Evolutionary conservation across 345 rosid species (phyloP).

Genomic region (Ceriops tagal): DNA sequence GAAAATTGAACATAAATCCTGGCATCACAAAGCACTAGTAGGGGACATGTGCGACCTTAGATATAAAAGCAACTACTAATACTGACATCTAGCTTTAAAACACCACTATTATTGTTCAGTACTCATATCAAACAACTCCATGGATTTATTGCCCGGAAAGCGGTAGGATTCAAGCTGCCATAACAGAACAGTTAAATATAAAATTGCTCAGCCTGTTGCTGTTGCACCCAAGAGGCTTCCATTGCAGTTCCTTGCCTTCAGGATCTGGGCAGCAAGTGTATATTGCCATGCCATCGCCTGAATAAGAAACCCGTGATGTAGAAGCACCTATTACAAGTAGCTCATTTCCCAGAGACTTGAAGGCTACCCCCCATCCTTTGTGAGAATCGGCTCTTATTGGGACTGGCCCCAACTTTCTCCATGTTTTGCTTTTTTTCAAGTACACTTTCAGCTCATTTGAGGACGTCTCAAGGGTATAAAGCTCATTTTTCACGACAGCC

Average conservation of each 20-base stretch:
- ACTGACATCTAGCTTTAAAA: conserved; percentile 11
- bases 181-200: conserved; percentile 74
- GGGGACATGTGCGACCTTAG: neutral
- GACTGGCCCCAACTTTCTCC: conserved; percentile 71
- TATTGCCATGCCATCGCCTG: conserved; percentile 54
- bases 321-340: conserved; percentile 73
- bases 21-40: neutral
- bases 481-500: conserved; percentile 64
- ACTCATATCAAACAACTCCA: conserved; percentile 4
- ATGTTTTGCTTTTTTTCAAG: conserved; percentile 46
- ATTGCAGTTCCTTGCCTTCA: conserved; percentile 37
- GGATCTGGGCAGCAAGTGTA: conserved; percentile 61
- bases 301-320: conserved; percentile 29
- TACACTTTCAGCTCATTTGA: conserved; percentile 64
- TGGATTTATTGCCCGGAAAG: conserved; percentile 4
- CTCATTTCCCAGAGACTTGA: conserved; percentile 78
- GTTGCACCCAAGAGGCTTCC: conserved; percentile 59
- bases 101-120: conserved; percentile 12
- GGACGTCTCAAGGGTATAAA: conserved; percentile 67
- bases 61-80: neutral
- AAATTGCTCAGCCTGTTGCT: conserved; percentile 58
- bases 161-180: conserved; percentile 49
- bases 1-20: no score
- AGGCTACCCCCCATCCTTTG: conserved; percentile 91
- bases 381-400: conserved; percentile 70